Evolutionary conservation across 768 basidiomycete species (phyloP), one percentile per base, ranked within the genome.

Genomic region (Boletus rubroflammeus): DNA sequence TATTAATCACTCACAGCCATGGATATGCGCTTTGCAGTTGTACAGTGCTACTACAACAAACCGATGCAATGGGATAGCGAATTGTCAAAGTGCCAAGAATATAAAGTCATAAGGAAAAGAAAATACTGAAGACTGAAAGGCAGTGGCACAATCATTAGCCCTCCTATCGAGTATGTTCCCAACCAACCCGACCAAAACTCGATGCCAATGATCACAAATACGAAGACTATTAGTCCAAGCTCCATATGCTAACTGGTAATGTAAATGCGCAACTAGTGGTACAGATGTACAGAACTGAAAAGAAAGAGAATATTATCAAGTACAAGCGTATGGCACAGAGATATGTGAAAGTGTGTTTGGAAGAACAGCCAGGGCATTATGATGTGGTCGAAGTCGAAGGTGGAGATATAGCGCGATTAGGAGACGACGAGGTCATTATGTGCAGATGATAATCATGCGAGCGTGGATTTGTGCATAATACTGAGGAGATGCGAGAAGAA

Each of bases 291-390:
- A 65, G 29, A 56, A 42, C 44, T 13, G 55, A 64, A 62, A 60
- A 43, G 45, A 50, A 45, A 60, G 55, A 57, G 34, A 60, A 68
- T 62, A 63, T 66, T 69, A 69, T 65, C 48, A 50, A 62, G 62
- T 70, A 70, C 70, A 70, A 60, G 36, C 50, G 46, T 72, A 69
- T 72, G 67, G 56, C 67, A 72, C 69, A 69, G 49, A 59, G 49
- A 54, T 41, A 59, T 57, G 50, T 58, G 42, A 47, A 59, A 58
- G 23, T 69, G 63, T 61, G 57, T 44, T 63, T 25, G 52, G 21
- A 50, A 54, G n/a, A 36, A 26, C 45, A 46, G 50, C 55, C 29
- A 55, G 47, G 56, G 49, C 28, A 57, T 66, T 62, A 58, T 56
- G 53, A 41, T 47, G 46, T 42, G 29, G 56, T 53, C 55, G 21